phyloP scores from a whole-genome alignment of 805 yeast genomes.

The Wickerhamiella sorbophila region DNA sequence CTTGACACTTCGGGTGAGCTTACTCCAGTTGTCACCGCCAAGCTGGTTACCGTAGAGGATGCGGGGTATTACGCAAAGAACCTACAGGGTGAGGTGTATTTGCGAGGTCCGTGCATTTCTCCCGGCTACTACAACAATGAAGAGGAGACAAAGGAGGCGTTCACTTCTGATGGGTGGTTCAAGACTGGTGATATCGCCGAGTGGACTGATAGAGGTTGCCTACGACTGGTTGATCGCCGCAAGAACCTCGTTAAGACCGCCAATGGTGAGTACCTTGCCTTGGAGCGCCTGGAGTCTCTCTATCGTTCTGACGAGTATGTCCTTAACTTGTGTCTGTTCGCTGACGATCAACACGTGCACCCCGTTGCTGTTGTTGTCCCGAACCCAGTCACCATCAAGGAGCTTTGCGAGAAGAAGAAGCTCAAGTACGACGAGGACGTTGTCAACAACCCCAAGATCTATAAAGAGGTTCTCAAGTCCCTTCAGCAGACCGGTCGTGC shows the following conservation, averaged over 20 bases:
- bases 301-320: slow-evolving; percentile 75
- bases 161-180: slow-evolving; percentile 84
- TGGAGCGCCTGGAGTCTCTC: slow-evolving; percentile 83
- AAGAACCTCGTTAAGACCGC: slow-evolving; percentile 91
- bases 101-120: slow-evolving; percentile 60
- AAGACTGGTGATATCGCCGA: slow-evolving; percentile 94
- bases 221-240: slow-evolving; percentile 80
- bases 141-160: slow-evolving; percentile 62
- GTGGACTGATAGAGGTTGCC: slow-evolving; percentile 70
- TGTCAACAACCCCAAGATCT: slow-evolving; percentile 43
- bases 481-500: slow-evolving; percentile 61
- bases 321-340: slow-evolving; percentile 78
- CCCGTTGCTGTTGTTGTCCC: slow-evolving; percentile 88
- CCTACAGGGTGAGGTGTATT: slow-evolving; percentile 83
- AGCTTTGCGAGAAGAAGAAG: slow-evolving; percentile 43
- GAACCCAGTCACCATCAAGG: slow-evolving; percentile 48
- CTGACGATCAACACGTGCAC: slow-evolving; percentile 74
- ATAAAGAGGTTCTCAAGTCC: slow-evolving; percentile 38
- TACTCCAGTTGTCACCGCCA: slow-evolving; percentile 70
- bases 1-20: slow-evolving; percentile 71
- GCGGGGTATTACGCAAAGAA: slow-evolving; percentile 83
- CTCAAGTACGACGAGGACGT: slow-evolving; percentile 39
- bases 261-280: slow-evolving; percentile 95
- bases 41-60: slow-evolving; percentile 80
- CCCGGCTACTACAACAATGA: slow-evolving; percentile 71